A percentile compares a stretch with the other conserved stretches of the same genome.
Conservation (phyloP, 2,329 filamentous ascomycete genomes). For the Bipolaris gigantea region DNA sequence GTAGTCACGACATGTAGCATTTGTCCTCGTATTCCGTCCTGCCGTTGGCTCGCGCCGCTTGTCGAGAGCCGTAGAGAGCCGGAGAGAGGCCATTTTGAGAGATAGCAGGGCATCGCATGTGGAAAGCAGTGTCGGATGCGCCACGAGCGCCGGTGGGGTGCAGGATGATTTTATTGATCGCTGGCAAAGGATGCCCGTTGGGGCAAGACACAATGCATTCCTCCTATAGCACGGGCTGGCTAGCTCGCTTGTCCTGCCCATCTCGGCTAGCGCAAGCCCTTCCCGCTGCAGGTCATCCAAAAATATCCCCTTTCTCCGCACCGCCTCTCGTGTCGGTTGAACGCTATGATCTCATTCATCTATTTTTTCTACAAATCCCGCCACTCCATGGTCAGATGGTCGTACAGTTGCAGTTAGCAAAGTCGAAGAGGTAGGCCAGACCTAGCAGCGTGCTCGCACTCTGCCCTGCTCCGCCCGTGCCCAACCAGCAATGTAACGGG, state of each 20-base stretch:
- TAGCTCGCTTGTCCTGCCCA: slow-evolving; percentile 25
- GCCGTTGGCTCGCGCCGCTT: neutral
- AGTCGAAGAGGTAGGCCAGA: slow-evolving; percentile 21
- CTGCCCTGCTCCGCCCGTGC: slow-evolving; percentile 23
- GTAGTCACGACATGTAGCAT: neutral
- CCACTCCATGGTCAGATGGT: slow-evolving; percentile 35
- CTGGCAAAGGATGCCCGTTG: slow-evolving; percentile 25
- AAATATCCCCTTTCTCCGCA: slow-evolving; percentile 37
- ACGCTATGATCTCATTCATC: slow-evolving; percentile 39
- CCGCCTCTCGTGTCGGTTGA: slow-evolving; percentile 28
- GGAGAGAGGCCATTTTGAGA: neutral
- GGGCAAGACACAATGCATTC: slow-evolving; percentile 34
- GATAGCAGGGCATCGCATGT: neutral
- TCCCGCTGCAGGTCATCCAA: slow-evolving; percentile 33
- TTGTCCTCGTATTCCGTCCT: slow-evolving; percentile 1
- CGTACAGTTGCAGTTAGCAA: slow-evolving; percentile 22
- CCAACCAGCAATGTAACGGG: slow-evolving; percentile 22
- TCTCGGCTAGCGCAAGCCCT: slow-evolving; percentile 19
- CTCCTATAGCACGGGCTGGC: slow-evolving; percentile 31
- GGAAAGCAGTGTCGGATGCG: slow-evolving; percentile 11
- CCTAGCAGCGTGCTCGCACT: slow-evolving; percentile 27
- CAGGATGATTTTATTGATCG: slow-evolving; percentile 37
- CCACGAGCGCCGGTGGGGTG: slow-evolving; percentile 15
- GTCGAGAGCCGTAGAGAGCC: neutral
- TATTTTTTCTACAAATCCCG: slow-evolving; percentile 20